phyloP scores from a whole-genome alignment of 1,284 basidiomycete genomes.

The Ceratobasidium sp. region DNA sequence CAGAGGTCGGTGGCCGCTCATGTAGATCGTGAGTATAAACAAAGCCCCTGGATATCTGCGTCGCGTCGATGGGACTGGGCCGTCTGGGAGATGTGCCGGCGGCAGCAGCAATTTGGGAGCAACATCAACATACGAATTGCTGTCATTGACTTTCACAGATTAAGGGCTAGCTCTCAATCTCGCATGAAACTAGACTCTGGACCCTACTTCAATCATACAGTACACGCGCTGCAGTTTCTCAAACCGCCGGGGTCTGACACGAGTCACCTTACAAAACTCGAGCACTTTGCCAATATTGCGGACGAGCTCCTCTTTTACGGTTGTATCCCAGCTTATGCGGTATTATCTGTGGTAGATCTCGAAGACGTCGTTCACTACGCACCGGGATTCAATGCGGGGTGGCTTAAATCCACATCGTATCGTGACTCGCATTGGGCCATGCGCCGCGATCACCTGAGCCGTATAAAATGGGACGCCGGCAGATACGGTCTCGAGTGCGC shows the following conservation, averaged over 20 bases:
- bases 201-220: too few species aligned
- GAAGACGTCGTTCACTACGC: neutral
- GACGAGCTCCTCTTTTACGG: neutral
- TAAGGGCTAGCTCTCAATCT: too few species aligned
- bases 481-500: neutral
- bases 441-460: neutral
- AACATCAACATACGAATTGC: neutral
- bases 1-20: neutral
- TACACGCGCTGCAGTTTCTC: neutral
- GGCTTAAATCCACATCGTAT: neutral
- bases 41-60: slow-evolving; percentile 7
- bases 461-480: neutral
- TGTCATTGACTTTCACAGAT: neutral
- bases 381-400: neutral
- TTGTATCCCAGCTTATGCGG: neutral
- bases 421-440: neutral
- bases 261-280: neutral
- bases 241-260: too few species aligned
- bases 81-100: neutral
- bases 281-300: neutral
- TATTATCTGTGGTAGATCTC: neutral
- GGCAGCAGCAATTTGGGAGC: too few species aligned
- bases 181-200: too few species aligned
- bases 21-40: neutral
- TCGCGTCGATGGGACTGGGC: slow-evolving; percentile 22